Evolutionary conservation across 257 asterid genomes (phyloP).

Genomic region (Fraxinus cuspidata): DNA sequence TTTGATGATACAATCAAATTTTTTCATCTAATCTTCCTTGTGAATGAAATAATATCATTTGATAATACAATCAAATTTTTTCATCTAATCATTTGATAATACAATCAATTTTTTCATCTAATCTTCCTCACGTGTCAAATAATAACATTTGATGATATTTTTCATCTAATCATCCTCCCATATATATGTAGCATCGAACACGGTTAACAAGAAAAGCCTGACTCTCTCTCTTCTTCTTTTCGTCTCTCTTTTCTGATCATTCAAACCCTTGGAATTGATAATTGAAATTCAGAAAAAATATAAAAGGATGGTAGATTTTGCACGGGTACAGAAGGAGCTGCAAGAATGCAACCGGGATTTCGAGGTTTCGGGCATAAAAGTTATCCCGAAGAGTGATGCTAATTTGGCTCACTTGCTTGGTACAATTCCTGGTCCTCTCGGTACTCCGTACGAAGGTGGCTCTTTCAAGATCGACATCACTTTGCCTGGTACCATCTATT

Average conservation of each 20-base stretch:
- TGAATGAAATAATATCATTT: no score
- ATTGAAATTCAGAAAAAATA: background rate
- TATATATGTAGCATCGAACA: no score
- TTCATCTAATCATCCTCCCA: no score
- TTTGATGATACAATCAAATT: no score
- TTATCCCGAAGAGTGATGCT: conserved; percentile 60
- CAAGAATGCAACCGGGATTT: conserved; percentile 87
- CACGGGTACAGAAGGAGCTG: conserved; percentile 85
- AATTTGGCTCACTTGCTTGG: conserved; percentile 74
- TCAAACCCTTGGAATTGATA: background rate
- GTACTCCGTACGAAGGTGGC: conserved; percentile 96
- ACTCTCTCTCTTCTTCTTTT: no score
- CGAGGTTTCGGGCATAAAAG: conserved; percentile 76
- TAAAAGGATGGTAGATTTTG: conserved; percentile 73
- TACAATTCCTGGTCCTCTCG: conserved; percentile 85
- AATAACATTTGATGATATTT: no score
- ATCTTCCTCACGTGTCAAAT: no score
- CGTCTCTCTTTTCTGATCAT: background rate
- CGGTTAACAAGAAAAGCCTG: background rate
- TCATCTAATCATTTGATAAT: no score
- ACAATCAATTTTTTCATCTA: no score
- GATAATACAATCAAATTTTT: no score
- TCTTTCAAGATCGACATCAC: conserved; percentile 86
- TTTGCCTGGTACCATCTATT: conserved; percentile 54
- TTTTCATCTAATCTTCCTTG: no score